Base-by-base conservation (phyloP, 306 rosid genomes). In the Fragaria iinumae region DNA sequence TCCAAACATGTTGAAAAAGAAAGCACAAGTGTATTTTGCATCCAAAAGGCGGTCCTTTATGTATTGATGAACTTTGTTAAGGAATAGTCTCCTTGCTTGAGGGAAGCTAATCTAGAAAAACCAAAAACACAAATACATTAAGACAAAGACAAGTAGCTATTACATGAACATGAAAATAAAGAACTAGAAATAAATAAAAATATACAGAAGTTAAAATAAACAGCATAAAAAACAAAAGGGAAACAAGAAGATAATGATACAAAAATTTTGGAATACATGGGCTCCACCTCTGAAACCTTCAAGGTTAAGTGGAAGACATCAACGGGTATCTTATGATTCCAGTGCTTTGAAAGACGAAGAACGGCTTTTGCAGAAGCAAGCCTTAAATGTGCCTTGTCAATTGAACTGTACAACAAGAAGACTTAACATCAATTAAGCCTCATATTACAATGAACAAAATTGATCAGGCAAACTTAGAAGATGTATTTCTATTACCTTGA, bases 321-420 rank as follows among this genome's bases (percentile, higher is more conserved):
- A 81, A 87, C 80, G 49, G 98, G 90, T 63, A 96, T 92, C 84
- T 89, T 92, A 78, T 96, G 89, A 86, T 96, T 96, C 99, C 99
- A 93, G 39, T 87, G 88, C 91, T 86, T 96, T 65, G 97, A 89
- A 77, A 96, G 76, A 71, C 90, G 93, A 75, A 93, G 92, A 81
- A 96, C 85, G 0, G 97, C 99, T 87, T 96, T 96, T 36, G 98
- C 99, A 68, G 98, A 84, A 80, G 98, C 99, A 80, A 96, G 93
- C 84, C 83, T 90, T 86, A 96, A 68, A 85, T 96, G 91, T 71
- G 90, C 97, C 92, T 89, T 91, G 80, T 96, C 99, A 84, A 89
- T 92, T 83, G 90, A 86, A 86, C 99, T 96, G 97, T 82, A 84
- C 70, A 79, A 69, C 47, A 79, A 53, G 84, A 65, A 76, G 74